Conservation (phyloP, 2,329 filamentous ascomycete genomes). For the Hirsutella rhossiliensis region DNA sequence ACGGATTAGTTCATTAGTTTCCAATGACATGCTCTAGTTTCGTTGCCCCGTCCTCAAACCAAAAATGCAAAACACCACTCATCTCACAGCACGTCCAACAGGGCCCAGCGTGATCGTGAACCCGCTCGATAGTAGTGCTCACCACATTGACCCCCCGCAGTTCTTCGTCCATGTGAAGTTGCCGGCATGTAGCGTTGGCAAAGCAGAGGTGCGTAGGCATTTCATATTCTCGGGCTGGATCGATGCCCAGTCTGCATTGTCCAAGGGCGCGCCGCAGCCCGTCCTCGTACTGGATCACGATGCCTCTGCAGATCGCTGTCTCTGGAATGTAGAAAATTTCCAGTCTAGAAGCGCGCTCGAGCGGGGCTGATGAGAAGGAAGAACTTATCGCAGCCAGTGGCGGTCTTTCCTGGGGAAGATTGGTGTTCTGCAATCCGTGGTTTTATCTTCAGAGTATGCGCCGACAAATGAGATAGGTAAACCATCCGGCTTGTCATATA, state of each 20-base stretch:
- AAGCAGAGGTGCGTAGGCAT: slow-evolving; percentile 1
- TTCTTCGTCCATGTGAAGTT: background rate
- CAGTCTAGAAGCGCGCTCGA: background rate
- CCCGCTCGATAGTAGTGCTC: background rate
- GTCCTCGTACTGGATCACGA: too few relatives aligned
- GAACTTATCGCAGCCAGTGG: background rate
- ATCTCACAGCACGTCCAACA: slow-evolving; percentile 2
- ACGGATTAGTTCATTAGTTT: background rate
- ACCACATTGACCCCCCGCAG: background rate
- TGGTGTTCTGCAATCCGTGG: background rate
- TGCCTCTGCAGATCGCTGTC: slow-evolving; percentile 1
- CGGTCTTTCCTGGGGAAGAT: background rate
- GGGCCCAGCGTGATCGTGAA: background rate
- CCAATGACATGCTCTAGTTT: background rate
- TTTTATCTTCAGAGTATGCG: background rate
- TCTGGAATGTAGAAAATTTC: background rate
- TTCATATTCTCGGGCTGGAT: background rate
- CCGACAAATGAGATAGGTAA: slow-evolving; percentile 2
- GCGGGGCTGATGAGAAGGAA: background rate
- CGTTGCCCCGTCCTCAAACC: background rate
- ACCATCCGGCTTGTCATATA: slow-evolving; percentile 1
- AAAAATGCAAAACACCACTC: slow-evolving; percentile 1
- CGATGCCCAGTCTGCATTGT: background rate
- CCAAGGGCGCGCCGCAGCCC: too few relatives aligned
- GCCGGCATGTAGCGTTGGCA: background rate